Conservation (phyloP, 1,139 yeast genomes). For the Geotrichum australiense region DNA sequence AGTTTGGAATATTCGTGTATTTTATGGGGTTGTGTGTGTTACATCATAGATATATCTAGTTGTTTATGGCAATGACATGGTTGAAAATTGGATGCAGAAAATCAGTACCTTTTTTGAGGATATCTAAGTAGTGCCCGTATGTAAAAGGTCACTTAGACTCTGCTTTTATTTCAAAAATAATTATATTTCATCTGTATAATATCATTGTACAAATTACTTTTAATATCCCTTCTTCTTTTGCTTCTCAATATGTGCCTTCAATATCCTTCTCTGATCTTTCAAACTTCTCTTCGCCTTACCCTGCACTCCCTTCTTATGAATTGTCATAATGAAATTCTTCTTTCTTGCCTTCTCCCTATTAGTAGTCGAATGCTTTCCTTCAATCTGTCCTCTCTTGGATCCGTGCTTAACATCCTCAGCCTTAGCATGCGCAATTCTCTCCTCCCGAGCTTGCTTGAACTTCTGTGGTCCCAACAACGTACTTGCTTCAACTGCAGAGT, state of each 20-base stretch:
- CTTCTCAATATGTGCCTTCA: conserved; percentile 77
- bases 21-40: too few relatives aligned
- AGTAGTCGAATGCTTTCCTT: conserved; percentile 75
- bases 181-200: too few relatives aligned
- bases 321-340: conserved; percentile 99
- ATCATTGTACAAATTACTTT: too few relatives aligned
- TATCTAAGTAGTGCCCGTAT: not conserved
- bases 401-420: conserved; percentile 94
- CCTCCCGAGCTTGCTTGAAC: conserved; percentile 83
- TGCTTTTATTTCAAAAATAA: too few relatives aligned
- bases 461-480: conserved; percentile 76
- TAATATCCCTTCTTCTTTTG: conserved; percentile 73
- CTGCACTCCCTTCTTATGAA: conserved; percentile 88
- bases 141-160: too few relatives aligned
- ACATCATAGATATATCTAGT: too few relatives aligned
- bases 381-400: conserved; percentile 66
- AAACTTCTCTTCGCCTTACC: conserved; percentile 88
- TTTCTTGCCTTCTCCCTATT: conserved; percentile 93
- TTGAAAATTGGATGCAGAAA: too few relatives aligned
- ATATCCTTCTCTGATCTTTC: conserved; percentile 80
- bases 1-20: too few relatives aligned
- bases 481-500: conserved; percentile 77
- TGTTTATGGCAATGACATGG: too few relatives aligned
- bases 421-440: conserved; percentile 73
- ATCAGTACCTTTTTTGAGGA: not conserved